Conservation (phyloP, 2,329 filamentous ascomycete genomes). For the Fusarium siculi region DNA sequence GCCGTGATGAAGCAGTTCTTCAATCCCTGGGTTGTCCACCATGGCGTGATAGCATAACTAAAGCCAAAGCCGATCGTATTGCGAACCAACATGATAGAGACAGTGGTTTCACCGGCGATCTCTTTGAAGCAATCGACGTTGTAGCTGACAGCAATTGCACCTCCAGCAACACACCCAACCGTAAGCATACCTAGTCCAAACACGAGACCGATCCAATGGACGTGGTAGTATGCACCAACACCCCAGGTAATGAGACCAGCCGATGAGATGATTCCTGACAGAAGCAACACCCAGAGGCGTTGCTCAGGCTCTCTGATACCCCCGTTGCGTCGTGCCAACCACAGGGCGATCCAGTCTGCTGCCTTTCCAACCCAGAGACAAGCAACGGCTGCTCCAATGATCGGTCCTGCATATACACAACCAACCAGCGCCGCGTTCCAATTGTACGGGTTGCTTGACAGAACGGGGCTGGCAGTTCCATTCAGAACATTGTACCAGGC, state of each 20-base stretch:
- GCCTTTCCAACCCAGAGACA: not conserved
- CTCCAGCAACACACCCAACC: not conserved
- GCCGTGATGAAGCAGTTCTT: conserved; percentile 1
- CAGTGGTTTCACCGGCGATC: not conserved
- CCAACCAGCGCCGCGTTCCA: not conserved
- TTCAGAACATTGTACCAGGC: conserved; percentile 7
- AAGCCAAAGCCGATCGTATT: conserved; percentile 5
- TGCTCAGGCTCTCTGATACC: not conserved
- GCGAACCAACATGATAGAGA: not conserved
- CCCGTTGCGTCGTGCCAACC: not conserved
- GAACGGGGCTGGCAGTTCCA: not conserved
- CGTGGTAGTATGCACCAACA: not conserved
- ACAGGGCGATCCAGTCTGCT: not conserved
- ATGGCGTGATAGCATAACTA: not conserved
- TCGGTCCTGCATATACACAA: not conserved
- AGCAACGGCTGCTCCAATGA: not conserved
- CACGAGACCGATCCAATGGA: not conserved
- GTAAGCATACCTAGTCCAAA: conserved; percentile 1
- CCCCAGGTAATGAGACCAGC: not conserved
- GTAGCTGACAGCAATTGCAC: not conserved
- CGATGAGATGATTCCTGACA: not conserved
- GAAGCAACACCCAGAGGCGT: not conserved
- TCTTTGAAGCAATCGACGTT: not conserved
- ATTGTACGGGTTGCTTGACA: not conserved
- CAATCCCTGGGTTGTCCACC: not conserved